Percentiles rank a stretch among this genome's conserved stretches.
phyloP scores from a whole-genome alignment of 148 eudicot species.

The Heliamphora exappendiculata region DNA sequence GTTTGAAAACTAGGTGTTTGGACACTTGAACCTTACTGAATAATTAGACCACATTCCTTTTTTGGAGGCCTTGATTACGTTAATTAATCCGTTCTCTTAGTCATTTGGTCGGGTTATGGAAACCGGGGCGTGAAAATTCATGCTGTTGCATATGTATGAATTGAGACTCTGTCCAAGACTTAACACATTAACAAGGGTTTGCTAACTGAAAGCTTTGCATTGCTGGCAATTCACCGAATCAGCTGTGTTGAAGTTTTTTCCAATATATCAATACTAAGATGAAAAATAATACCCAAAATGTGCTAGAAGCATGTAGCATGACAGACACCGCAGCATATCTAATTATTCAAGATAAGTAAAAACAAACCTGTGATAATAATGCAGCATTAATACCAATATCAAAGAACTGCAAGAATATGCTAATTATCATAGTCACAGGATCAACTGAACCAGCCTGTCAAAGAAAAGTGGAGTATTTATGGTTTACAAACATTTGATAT shows the following conservation, averaged over 20 bases:
- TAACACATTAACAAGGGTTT: background rate
- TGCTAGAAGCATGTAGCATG: background rate
- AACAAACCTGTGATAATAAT: slow-evolving; percentile 75
- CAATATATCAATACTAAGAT: background rate
- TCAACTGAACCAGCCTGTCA: slow-evolving; percentile 94
- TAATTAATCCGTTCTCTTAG: too few relatives aligned
- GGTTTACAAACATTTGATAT: background rate
- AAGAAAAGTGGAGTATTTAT: slow-evolving; percentile 14
- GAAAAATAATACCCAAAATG: background rate
- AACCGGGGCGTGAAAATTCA: background rate
- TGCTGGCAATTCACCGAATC: background rate
- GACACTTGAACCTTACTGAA: too few relatives aligned
- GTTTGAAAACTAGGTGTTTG: too few relatives aligned
- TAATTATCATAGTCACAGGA: slow-evolving; percentile 86
- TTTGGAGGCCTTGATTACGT: too few relatives aligned
- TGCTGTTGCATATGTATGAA: background rate
- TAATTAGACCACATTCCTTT: too few relatives aligned
- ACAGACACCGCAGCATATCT: background rate
- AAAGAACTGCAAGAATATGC: slow-evolving; percentile 86
- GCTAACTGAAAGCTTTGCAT: background rate
- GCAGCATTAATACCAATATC: slow-evolving; percentile 89
- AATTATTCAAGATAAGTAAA: slow-evolving; percentile 7
- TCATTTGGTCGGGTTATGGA: too few relatives aligned
- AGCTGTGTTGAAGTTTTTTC: background rate
- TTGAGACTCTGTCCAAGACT: background rate